phyloP scores from a whole-genome alignment of 768 basidiomycete species.

The Lepiota venenata region DNA sequence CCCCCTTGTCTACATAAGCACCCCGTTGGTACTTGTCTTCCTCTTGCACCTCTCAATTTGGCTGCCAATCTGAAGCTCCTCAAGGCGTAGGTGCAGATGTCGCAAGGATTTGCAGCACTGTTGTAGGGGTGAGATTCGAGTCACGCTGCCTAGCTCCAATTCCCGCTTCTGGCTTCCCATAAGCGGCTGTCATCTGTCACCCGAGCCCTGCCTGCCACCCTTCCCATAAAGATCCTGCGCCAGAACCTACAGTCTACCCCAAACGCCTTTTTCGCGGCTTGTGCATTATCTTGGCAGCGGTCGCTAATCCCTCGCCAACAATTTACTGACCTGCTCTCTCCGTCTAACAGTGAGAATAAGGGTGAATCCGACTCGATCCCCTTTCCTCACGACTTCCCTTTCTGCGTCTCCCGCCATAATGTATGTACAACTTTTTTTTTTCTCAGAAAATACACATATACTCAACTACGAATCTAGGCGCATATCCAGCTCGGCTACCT shows the following conservation, averaged over 20 bases:
- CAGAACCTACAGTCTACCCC: slow-evolving; percentile 1
- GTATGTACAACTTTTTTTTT: slow-evolving; percentile 25
- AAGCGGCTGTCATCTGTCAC: slow-evolving; percentile 26
- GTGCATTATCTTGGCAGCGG: slow-evolving; percentile 11
- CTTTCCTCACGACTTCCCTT: slow-evolving; percentile 45
- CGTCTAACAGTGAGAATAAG: slow-evolving; percentile 29
- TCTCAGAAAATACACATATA: slow-evolving; percentile 8
- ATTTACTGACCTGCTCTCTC: slow-evolving; percentile 18
- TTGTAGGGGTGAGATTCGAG: too few species aligned
- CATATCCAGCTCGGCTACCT: slow-evolving; percentile 77
- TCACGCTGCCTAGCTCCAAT: slow-evolving; percentile 63
- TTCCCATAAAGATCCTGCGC: slow-evolving; percentile 14
- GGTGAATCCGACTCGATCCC: slow-evolving; percentile 27
- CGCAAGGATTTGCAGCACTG: too few species aligned
- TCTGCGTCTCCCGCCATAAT: slow-evolving; percentile 43
- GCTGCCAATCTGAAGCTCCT: too few species aligned
- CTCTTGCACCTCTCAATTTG: too few species aligned
- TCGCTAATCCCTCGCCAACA: slow-evolving; percentile 13
- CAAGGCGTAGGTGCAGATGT: too few species aligned
- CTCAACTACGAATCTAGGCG: slow-evolving; percentile 52
- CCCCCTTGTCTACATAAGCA: too few species aligned
- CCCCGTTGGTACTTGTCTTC: too few species aligned
- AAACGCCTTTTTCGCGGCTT: slow-evolving; percentile 17
- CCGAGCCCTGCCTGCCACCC: slow-evolving; percentile 20
- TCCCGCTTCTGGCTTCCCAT: slow-evolving; percentile 19